A percentile compares a stretch with the other conserved stretches of the same genome.
These are phyloP conservation scores for Paragyromitra xinjiangensis DNA, from an alignment of 495 filamentous ascomycete species.

Conservation along the genomic window DNA sequence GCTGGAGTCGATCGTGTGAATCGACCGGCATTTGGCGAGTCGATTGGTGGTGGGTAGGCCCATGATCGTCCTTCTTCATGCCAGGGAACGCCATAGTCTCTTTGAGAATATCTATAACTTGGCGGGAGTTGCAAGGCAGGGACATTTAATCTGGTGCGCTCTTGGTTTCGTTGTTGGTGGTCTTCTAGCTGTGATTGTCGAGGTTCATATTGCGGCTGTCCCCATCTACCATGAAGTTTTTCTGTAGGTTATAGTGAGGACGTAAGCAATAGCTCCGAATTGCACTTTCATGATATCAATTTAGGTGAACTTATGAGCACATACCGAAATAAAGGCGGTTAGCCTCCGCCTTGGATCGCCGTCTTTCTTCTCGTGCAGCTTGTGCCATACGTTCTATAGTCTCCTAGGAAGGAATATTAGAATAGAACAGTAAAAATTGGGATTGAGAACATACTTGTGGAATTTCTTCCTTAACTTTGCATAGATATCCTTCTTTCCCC, in stretches of 20 bases:
- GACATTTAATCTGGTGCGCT: not conserved
- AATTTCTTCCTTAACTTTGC: conserved; percentile 32
- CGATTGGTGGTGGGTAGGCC: not conserved
- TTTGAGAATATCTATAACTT: not conserved
- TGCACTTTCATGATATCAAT: not conserved
- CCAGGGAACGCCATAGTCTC: conserved; percentile 6
- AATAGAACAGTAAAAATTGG: not conserved
- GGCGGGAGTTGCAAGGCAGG: conserved; percentile 34
- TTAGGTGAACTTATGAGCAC: not conserved
- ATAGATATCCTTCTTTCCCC: conserved; percentile 48
- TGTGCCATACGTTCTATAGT: conserved; percentile 31
- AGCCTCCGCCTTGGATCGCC: conserved; percentile 5
- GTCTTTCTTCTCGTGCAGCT: conserved; percentile 20
- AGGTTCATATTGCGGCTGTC: not conserved
- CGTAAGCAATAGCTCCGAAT: not conserved
- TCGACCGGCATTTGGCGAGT: not conserved
- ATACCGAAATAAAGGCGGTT: conserved; percentile 36
- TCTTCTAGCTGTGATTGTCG: conserved; percentile 5
- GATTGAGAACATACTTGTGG: conserved; percentile 12
- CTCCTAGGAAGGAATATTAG: conserved; percentile 23
- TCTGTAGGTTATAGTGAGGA: conserved; percentile 1
- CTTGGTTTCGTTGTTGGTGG: conserved; percentile 1
- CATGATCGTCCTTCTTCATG: conserved; percentile 9
- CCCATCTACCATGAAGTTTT: conserved; percentile 13
- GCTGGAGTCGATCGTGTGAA: conserved; percentile 36